These are phyloP conservation scores for Colletotrichum plurivorum DNA, from an alignment of 2,329 filamentous ascomycete genomes.

Conservation along the genomic window DNA sequence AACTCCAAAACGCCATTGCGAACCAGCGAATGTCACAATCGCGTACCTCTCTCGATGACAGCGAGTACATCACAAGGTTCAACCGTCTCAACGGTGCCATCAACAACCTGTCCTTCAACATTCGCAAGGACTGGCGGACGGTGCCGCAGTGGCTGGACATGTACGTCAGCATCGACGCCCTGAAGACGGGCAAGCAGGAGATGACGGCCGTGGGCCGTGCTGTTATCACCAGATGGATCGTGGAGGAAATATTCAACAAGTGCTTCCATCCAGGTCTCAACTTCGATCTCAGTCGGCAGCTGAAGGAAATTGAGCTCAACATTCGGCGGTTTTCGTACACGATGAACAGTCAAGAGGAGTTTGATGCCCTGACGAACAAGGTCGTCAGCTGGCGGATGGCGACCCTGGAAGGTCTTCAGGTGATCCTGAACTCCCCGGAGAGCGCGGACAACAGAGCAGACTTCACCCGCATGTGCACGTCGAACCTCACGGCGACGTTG, in stretches of 20 bases:
- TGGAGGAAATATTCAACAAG: slow-evolving; percentile 90
- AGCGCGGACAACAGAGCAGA: slow-evolving; percentile 76
- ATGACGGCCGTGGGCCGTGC: slow-evolving; percentile 97
- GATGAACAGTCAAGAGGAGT: slow-evolving; percentile 85
- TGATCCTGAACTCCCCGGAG: slow-evolving; percentile 75
- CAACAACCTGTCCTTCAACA: slow-evolving; percentile 94
- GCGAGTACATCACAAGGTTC: slow-evolving; percentile 91
- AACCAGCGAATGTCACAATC: slow-evolving; percentile 96
- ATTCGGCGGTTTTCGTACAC: slow-evolving; percentile 84
- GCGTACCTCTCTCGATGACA: slow-evolving; percentile 94
- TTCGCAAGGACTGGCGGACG: slow-evolving; percentile 91
- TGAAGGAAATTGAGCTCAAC: slow-evolving; percentile 90
- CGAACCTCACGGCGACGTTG: slow-evolving; percentile 77
- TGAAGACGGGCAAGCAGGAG: slow-evolving; percentile 91
- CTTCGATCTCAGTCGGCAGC: slow-evolving; percentile 77
- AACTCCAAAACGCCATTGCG: slow-evolving; percentile 96
- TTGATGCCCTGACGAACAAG: slow-evolving; percentile 88
- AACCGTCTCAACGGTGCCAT: slow-evolving; percentile 93
- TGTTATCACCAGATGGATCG: slow-evolving; percentile 89
- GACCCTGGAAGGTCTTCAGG: slow-evolving; percentile 90
- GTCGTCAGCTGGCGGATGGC: slow-evolving; percentile 94
- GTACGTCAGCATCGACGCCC: slow-evolving; percentile 87
- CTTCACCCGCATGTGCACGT: slow-evolving; percentile 79
- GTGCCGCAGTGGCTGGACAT: slow-evolving; percentile 85
- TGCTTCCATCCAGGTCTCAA: slow-evolving; percentile 95